Base-by-base conservation (phyloP, 805 yeast genomes). In the Candida schatavii region DNA sequence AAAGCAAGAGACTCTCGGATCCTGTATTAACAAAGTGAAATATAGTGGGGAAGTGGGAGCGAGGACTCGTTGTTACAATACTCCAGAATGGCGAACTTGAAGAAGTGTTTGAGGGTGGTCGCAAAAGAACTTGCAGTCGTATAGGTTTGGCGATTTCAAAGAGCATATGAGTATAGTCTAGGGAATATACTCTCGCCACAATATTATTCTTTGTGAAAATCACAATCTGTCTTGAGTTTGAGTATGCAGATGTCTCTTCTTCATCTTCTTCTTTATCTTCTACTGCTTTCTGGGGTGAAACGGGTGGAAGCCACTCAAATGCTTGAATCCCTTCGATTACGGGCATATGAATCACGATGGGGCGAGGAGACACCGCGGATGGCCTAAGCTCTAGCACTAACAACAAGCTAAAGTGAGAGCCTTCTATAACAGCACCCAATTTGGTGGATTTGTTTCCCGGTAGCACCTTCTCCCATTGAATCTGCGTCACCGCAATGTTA, bases 261-360 rank as follows among this genome's bases (percentile, higher is more conserved):
- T 42, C 51, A 2, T 35, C 42, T n/a, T n/a, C n/a, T n/a, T n/a
- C n/a, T n/a, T n/a, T n/a, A n/a, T n/a, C n/a, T n/a, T n/a, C n/a
- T n/a, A n/a, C n/a, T n/a, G n/a, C n/a, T n/a, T n/a, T n/a, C 11
- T 26, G 26, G 13, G 25, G 20, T 7, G 25, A 41, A 3, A 42
- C 42, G 0, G 68, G 62, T 0, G 61, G 61, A 9, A 70, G 55
- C 74, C 74, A 70, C 38, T 54, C 55, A 34, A 68, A 49, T 9
- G 48, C 45, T 10, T 56, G 59, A 2, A 69, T 57, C 0, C 69
- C 70, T 13, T 60, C 62, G 10, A 45, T 32, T 5, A 44, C 48
- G 5, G 55, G 43, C 40, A 56, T 69, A 32, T 57, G 62, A 10
- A 70, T 62, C 15, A 64, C 41, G 11, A 65, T 56, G 3, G 74